These are phyloP conservation scores for Syncephalastrum monosporum DNA, from an alignment of 371 early-diverging fungal genomes.

Conservation along the genomic window DNA sequence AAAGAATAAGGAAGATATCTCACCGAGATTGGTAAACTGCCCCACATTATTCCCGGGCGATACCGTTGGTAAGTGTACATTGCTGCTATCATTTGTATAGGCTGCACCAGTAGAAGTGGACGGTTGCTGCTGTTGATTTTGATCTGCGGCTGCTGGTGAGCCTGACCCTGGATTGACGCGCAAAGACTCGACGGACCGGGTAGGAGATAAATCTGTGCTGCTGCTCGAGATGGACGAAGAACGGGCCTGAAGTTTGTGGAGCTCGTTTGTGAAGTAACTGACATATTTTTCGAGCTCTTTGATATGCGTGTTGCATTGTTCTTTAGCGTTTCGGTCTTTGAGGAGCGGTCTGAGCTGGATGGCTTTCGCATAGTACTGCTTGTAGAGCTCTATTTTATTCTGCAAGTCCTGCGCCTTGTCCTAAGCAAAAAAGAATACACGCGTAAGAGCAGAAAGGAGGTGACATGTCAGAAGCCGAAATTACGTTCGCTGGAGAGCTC, in stretches of 20 bases:
- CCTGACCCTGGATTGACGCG: no score
- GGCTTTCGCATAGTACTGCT: constrained; percentile 18
- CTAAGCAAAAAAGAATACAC: not conserved
- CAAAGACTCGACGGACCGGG: no score
- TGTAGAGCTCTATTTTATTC: not conserved
- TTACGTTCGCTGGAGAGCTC: not conserved
- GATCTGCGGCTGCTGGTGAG: not conserved
- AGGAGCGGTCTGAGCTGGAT: constrained; percentile 66
- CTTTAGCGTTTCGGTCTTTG: constrained; percentile 65
- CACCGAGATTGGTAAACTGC: constrained; percentile 56
- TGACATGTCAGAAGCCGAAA: not conserved
- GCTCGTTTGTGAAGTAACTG: constrained; percentile 75
- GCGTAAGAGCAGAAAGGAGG: no score
- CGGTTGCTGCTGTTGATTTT: not conserved
- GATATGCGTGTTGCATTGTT: constrained; percentile 79
- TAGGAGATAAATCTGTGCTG: constrained; percentile 3
- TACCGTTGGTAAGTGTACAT: no score
- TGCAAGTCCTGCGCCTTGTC: constrained; percentile 5
- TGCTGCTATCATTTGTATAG: not conserved
- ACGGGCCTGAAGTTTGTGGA: constrained; percentile 57
- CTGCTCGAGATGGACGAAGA: constrained; percentile 23
- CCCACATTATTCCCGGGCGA: constrained; percentile 4
- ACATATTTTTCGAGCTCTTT: constrained; percentile 80
- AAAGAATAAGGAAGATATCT: constrained; percentile 10
- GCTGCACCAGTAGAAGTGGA: constrained; percentile 3